Evolutionary conservation across 2,329 filamentous ascomycete species (phyloP).

Genomic region (Fusarium globosum): DNA sequence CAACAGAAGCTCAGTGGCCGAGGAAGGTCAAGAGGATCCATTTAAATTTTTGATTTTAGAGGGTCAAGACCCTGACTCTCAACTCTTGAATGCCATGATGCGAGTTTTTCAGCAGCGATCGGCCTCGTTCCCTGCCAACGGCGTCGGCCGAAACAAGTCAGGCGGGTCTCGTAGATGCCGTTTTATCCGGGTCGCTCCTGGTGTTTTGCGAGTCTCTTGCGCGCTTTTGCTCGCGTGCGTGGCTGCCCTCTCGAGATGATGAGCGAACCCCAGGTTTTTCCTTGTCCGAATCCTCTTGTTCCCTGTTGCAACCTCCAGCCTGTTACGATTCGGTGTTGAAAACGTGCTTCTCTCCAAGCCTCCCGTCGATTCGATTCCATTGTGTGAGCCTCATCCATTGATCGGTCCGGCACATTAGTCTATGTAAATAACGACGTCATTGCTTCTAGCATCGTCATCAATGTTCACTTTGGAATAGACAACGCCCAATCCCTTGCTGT

Average conservation of each 20-base stretch:
- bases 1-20: conserved; percentile 7
- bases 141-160: conserved; percentile 34
- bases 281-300: conserved; percentile 10
- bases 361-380: neutral
- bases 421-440: conserved; percentile 20
- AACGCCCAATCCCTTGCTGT: neutral
- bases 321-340: conserved; percentile 3
- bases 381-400: neutral
- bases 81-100: conserved; percentile 17
- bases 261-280: conserved; percentile 25
- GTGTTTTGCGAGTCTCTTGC: neutral
- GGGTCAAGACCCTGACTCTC: conserved; percentile 14
- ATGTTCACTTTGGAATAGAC: neutral
- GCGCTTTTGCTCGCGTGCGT: conserved; percentile 22
- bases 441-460: conserved; percentile 8
- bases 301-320: neutral
- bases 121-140: conserved; percentile 18
- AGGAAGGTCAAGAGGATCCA: conserved; percentile 4
- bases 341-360: conserved; percentile 24
- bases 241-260: conserved; percentile 11
- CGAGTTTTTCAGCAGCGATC: conserved; percentile 32
- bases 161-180: conserved; percentile 39
- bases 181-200: conserved; percentile 34
- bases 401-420: neutral
- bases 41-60: neutral